phyloP scores from a whole-genome alignment of 345 rosid genomes.

The Syzygium aromaticum region DNA sequence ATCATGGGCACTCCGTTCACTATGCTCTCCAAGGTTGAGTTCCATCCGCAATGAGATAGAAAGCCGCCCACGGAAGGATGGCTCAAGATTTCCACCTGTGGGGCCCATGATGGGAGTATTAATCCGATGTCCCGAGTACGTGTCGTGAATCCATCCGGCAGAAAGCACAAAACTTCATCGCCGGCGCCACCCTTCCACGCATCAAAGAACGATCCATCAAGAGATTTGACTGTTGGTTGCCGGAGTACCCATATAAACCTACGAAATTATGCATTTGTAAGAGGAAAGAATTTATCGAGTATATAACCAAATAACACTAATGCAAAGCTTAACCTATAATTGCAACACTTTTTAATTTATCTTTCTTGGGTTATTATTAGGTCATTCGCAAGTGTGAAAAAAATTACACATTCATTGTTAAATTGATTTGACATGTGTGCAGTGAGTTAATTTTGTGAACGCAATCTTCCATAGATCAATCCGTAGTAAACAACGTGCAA shows the following conservation, averaged over 20 bases:
- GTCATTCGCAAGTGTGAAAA: slow-evolving; percentile 16
- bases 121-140: slow-evolving; percentile 24
- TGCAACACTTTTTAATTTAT: slow-evolving; percentile 15
- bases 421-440: background rate
- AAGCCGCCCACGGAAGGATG: slow-evolving; percentile 59
- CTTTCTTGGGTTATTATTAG: background rate
- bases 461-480: background rate
- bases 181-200: background rate
- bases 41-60: slow-evolving; percentile 74
- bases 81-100: slow-evolving; percentile 39
- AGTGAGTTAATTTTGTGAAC: background rate
- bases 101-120: slow-evolving; percentile 47
- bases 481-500: background rate
- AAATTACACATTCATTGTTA: background rate
- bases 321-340: background rate
- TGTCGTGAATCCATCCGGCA: slow-evolving; percentile 48
- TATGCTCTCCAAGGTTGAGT: slow-evolving; percentile 50
- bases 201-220: background rate
- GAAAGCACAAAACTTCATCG: slow-evolving; percentile 3
- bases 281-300: background rate
- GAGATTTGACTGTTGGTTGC: background rate
- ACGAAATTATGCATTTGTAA: background rate
- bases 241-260: background rate
- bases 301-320: background rate
- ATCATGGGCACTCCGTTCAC: slow-evolving; percentile 39